phyloP scores from a whole-genome alignment of 2,329 filamentous ascomycete species.

The Metarhizium rileyi region DNA sequence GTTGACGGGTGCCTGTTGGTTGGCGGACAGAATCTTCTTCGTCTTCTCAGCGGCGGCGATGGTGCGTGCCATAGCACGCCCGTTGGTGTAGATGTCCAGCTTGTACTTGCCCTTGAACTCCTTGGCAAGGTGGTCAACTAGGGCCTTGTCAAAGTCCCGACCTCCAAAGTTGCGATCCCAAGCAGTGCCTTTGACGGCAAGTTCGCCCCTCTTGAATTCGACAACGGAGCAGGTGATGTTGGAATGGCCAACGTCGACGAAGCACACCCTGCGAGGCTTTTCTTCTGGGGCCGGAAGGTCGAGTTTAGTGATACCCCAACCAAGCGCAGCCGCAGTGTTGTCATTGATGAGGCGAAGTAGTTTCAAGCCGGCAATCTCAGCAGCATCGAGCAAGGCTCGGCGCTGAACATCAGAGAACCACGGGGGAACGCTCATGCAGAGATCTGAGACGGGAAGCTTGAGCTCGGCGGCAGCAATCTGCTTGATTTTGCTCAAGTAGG shows the following conservation, averaged over 20 bases:
- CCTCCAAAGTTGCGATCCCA: conserved; percentile 96
- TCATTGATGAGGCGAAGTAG: conserved; percentile 93
- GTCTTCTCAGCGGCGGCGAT: conserved; percentile 87
- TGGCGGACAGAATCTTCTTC: conserved; percentile 97
- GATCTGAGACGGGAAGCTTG: conserved; percentile 81
- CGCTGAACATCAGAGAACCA: conserved; percentile 98
- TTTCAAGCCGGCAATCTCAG: conserved; percentile 89
- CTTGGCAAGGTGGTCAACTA: conserved; percentile 88
- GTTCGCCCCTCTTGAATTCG: conserved; percentile 94
- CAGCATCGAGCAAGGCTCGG: conserved; percentile 77
- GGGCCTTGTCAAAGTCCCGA: conserved; percentile 89
- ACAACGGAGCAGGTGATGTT: conserved; percentile 92
- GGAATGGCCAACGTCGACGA: conserved; percentile 92
- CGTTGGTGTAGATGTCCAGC: conserved; percentile 85
- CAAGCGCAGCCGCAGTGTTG: conserved; percentile 89
- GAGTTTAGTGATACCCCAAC: conserved; percentile 95
- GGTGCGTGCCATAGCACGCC: conserved; percentile 81
- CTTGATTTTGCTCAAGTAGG: conserved; percentile 94
- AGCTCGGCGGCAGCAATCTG: conserved; percentile 78
- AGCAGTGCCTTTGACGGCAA: conserved; percentile 83
- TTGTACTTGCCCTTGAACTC: conserved; percentile 98
- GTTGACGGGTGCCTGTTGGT: conserved; percentile 84
- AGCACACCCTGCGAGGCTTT: conserved; percentile 81
- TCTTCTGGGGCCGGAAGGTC: conserved; percentile 84
- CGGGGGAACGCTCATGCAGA: conserved; percentile 87